Base-by-base conservation (phyloP, 306 rosid genomes). In the Adenanthera pavonina region DNA sequence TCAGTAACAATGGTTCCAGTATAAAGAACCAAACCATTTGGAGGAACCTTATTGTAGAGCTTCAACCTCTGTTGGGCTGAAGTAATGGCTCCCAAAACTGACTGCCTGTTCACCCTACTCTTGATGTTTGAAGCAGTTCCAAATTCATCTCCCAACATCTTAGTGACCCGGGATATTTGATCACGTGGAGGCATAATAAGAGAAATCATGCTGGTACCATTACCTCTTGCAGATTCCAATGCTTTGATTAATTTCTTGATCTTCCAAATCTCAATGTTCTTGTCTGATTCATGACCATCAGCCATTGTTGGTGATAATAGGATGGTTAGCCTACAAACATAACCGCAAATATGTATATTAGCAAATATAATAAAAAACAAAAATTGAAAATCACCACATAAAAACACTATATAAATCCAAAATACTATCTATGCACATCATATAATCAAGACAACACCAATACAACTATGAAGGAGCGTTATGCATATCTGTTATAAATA, bases 101-200 rank as follows among this genome's bases (percentile, higher is more conserved):
- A 94, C 83, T 92, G 97, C 6, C 97, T 88, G 83, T 94, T 94
- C 69, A 94, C 98, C 88, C 98, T 88, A 48, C 98, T 94, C 70
- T 94, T 94, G 78, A 94, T 94, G 81, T 94, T 94, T 68, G 98
- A 94, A 76, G 97, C 98, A 86, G 98, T 94, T 77, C 98, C 98
- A 82, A 86, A 94, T 86, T 94, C 98, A 85, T 94, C 98, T 48
- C 97, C 98, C 77, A 94, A 83, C 98, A 94, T 94, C 94, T 94
- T 94, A 17, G 98, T 92, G 72, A 94, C 98, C 59, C 95, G 92
- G 56, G 98, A 92, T 30, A 94, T 84, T 61, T 94, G 98, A 90
- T 94, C 98, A 1, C 98, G 90, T 0, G 98, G 98, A 84, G 98
- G 98, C 97, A 94, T 94, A 6, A 94, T 92, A 53, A 94, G 92